Evolutionary conservation across 495 filamentous ascomycete genomes (phyloP).

Genomic region (Xylona heveae): DNA sequence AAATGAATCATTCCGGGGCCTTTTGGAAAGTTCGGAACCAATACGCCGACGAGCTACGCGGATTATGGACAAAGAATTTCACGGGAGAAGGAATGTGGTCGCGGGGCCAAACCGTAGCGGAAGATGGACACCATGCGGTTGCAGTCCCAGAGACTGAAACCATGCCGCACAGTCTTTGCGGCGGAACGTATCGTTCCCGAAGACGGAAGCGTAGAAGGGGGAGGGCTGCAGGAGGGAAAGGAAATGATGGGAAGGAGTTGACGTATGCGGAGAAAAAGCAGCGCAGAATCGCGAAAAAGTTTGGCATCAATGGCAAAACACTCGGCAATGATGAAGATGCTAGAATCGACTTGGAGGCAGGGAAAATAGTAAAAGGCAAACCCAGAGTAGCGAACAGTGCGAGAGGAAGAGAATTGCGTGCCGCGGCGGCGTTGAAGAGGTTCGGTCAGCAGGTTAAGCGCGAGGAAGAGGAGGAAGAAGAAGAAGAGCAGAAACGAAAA

Average conservation of each 20-base stretch:
- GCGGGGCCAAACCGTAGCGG: slow-evolving; percentile 32
- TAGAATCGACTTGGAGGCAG: slow-evolving; percentile 42
- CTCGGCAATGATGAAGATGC: slow-evolving; percentile 43
- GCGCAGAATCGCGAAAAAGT: slow-evolving; percentile 47
- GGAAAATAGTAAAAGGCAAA: slow-evolving; percentile 33
- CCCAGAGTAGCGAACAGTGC: slow-evolving; percentile 49
- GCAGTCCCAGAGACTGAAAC: slow-evolving; percentile 25
- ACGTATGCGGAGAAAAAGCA: slow-evolving; percentile 41
- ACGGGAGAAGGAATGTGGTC: slow-evolving; percentile 67
- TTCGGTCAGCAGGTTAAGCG: slow-evolving; percentile 36
- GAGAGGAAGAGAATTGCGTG: slow-evolving; percentile 51
- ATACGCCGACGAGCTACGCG: slow-evolving; percentile 41
- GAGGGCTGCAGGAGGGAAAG: slow-evolving; percentile 6
- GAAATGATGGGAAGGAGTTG: slow-evolving; percentile 11
- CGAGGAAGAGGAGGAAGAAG: slow-evolving; percentile 8
- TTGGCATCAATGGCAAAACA: slow-evolving; percentile 41
- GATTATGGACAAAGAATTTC: slow-evolving; percentile 39
- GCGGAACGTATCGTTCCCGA: slow-evolving; percentile 40
- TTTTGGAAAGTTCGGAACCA: slow-evolving; percentile 56
- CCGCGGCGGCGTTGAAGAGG: slow-evolving; percentile 52
- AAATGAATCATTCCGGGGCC: slow-evolving; percentile 58
- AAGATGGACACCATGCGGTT: slow-evolving; percentile 32
- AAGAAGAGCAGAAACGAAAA: slow-evolving; percentile 8
- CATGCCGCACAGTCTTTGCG: slow-evolving; percentile 44
- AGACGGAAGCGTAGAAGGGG: slow-evolving; percentile 25